A percentile compares a stretch with the other conserved stretches of the same genome.
Conservation (phyloP, 805 yeast species). For the Danielozyma ontarioensis region DNA sequence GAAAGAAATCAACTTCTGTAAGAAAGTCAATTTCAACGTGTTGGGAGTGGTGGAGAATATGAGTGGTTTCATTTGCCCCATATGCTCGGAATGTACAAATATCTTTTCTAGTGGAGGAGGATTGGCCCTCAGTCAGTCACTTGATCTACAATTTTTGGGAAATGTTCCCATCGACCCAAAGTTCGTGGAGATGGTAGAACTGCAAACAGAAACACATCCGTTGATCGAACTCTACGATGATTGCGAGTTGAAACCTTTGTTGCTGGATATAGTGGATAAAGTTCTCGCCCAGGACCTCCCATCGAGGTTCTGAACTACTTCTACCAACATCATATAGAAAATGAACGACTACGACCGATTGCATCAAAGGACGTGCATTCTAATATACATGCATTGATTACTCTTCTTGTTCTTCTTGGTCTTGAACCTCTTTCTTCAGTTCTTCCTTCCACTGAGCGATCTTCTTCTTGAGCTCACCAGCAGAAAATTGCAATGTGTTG, state of each 20-base stretch:
- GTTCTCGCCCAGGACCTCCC: constrained; percentile 27
- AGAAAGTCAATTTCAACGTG: constrained; percentile 72
- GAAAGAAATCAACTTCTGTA: constrained; percentile 89
- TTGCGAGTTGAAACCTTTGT: constrained; percentile 32
- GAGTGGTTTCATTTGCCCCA: constrained; percentile 96
- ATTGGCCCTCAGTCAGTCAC: constrained; percentile 53
- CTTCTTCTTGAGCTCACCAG: constrained; percentile 77
- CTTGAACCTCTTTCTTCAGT: constrained; percentile 28
- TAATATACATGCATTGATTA: neutral
- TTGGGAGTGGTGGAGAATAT: constrained; percentile 91
- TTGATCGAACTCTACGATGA: constrained; percentile 31
- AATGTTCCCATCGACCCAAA: constrained; percentile 90
- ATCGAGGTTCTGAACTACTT: constrained; percentile 10
- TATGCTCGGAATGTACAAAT: constrained; percentile 86
- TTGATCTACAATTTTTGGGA: constrained; percentile 68
- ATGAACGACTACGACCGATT: no score
- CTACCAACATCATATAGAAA: no score
- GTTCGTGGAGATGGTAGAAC: constrained; percentile 85
- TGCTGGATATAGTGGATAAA: constrained; percentile 31
- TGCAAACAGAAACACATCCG: constrained; percentile 35
- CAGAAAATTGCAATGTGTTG: constrained; percentile 76
- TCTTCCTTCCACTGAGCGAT: constrained; percentile 72
- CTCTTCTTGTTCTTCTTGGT: no score
- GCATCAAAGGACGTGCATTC: neutral
- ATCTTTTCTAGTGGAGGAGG: constrained; percentile 97